These are phyloP conservation scores for Adansonia grandidieri DNA, from an alignment of 441 rosid species.

Conservation along the genomic window DNA sequence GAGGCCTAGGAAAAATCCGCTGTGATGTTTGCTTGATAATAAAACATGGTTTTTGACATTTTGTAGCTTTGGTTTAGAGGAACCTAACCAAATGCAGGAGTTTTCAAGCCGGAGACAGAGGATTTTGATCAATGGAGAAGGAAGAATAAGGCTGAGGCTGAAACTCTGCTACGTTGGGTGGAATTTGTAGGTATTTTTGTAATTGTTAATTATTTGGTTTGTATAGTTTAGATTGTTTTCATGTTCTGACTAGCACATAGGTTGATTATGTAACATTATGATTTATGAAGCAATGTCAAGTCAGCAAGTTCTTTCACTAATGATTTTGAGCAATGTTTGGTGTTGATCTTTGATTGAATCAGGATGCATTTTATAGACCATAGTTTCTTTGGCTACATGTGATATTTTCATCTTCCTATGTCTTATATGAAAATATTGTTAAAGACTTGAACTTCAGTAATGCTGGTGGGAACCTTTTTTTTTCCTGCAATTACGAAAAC, in stretches of 20 bases:
- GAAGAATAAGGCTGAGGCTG: slow-evolving; percentile 13
- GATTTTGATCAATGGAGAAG: background rate
- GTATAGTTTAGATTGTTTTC: slow-evolving; percentile 23
- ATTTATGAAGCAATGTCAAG: slow-evolving; percentile 25
- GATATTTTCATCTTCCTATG: background rate
- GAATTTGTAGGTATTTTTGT: slow-evolving; percentile 29
- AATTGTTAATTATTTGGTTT: background rate
- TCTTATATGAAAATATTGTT: background rate
- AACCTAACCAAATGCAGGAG: background rate
- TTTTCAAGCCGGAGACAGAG: background rate
- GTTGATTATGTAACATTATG: slow-evolving; percentile 32
- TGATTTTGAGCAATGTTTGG: slow-evolving; percentile 8
- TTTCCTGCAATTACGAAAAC: background rate
- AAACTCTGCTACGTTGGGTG: background rate
- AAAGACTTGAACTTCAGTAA: background rate
- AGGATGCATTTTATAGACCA: background rate
- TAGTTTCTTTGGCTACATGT: background rate
- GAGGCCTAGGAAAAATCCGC: slow-evolving; percentile 66
- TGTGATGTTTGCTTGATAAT: background rate
- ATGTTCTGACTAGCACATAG: slow-evolving; percentile 23
- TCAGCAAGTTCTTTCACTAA: background rate
- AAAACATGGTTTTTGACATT: background rate
- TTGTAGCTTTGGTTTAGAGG: slow-evolving; percentile 6
- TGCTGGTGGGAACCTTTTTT: background rate
- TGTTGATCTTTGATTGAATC: background rate